Evolutionary conservation across 495 filamentous ascomycete species (phyloP), one percentile per base, ranked within the genome.

Genomic region (Amphirosellinia nigrospora): DNA sequence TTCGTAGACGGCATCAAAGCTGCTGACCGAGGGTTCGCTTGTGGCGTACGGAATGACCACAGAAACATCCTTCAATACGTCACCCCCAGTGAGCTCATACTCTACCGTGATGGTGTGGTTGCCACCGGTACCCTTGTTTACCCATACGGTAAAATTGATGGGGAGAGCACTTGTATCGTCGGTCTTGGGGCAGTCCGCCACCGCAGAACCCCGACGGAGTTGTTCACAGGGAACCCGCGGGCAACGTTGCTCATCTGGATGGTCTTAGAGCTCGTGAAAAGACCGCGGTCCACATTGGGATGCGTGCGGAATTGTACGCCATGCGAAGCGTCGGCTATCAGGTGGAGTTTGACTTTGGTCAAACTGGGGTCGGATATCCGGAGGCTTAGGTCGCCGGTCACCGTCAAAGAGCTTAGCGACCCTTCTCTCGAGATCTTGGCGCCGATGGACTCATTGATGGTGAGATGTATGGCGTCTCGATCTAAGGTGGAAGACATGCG

Each of bases 131-230:
- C 91, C 90, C 83, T 92, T 92, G 78, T 96, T 96, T 43, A 96
- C 91, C 95, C 95, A 98, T 23, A 97, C 95, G 11, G 92, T 97
- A 77, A 98, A 97, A 32, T 90, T 93, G 73, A 98, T 94, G 36
- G 95, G 95, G 43, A 94, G 85, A 11, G 89, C 89, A 70, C 88
- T 87, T 43, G 91, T 87, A 70, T 94, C 93, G 68, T 91, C 87
- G 38, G 86, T 85, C 72, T 91, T 90, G 68, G 89, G 89, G 90
- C 86, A 23, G 90, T 89, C 64, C 93, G 90, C 95, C 95, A 98
- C 72, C 94, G 88, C 71, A 98, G 84, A 16, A 97, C 93, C 41
- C 91, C 94, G 68, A 97, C 92, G 23, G 92, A 85, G 70, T 96
- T 94, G 81, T 97, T 97, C 16, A 92, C 88, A 0, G 95, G 95